Conservation (phyloP, 768 basidiomycete species). For the Leccinum broughii region DNA sequence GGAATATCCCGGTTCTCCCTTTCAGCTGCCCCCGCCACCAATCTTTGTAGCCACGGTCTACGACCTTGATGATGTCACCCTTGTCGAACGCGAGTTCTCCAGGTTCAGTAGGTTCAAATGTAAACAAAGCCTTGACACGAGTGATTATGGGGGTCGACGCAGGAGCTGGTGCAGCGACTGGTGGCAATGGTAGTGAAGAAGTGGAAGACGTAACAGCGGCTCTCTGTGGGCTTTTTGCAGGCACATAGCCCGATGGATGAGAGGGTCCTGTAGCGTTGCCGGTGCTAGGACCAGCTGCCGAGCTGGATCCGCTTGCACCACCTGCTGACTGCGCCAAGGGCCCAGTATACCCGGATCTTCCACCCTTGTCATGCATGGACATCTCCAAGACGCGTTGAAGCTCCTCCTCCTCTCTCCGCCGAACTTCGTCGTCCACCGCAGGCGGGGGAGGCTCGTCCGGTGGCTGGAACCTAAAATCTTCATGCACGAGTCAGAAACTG, state of each 20-base stretch:
- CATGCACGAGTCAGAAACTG: slow-evolving; percentile 14
- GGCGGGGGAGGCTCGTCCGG: slow-evolving; percentile 66
- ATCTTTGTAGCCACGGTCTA: slow-evolving; percentile 91
- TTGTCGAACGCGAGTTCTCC: slow-evolving; percentile 91
- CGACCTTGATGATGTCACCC: slow-evolving; percentile 93
- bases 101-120: slow-evolving; percentile 82
- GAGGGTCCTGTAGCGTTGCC: slow-evolving; percentile 31
- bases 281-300: slow-evolving; percentile 26
- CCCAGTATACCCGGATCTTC: slow-evolving; percentile 55
- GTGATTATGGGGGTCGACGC: slow-evolving; percentile 52
- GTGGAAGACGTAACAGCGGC: slow-evolving; percentile 27
- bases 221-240: slow-evolving; percentile 50
- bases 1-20: slow-evolving; percentile 92
- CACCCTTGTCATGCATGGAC: slow-evolving; percentile 91
- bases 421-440: slow-evolving; percentile 72
- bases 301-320: slow-evolving; percentile 37
- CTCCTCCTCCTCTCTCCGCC: slow-evolving; percentile 90
- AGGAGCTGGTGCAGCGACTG: slow-evolving; percentile 17
- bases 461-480: slow-evolving; percentile 73
- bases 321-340: slow-evolving; percentile 40
- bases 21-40: slow-evolving; percentile 96
- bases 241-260: slow-evolving; percentile 56
- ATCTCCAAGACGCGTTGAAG: slow-evolving; percentile 90
- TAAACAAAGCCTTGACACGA: slow-evolving; percentile 85
- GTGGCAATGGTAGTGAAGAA: slow-evolving; percentile 26